Base-by-base conservation (phyloP, 441 rosid genomes). In the Brassica hybrid region DNA sequence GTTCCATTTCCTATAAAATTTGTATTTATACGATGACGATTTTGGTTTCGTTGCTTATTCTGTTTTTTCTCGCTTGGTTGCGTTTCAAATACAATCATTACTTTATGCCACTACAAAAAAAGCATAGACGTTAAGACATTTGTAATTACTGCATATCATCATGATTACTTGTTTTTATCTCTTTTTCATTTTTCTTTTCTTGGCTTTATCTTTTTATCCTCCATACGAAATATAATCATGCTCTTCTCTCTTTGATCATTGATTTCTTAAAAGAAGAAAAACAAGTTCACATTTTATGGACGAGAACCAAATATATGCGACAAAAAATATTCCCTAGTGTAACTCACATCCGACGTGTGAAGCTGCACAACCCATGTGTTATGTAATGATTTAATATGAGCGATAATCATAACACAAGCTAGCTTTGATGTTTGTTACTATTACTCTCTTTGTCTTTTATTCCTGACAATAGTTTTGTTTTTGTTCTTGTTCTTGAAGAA, bases 351-450 rank as follows among this genome's bases (percentile, higher is more conserved):
- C 77, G 77, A 79, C 74, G 74, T 79, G 82, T 73, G 79, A 69
- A 74, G 82, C 82, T 79, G 76, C 79, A 70, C 68, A 72, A 73
- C 82, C 76, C 80, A 75, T 83, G 83, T 32, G 48, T 41, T 41
- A 41, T 41, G 48, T 41, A 41, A 41, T 41, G 48, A 41, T 41
- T 41, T 41, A 41, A 41, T 41, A 41, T 41, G 36, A 32, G 1
- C 36, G 6, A 32, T 32, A 32, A 32, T 32, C 36, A 32, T 32
- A 32, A 32, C 36, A 32, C 36, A 32, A 7, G 36, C 36, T 75
- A 76, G 30, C 80, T 72, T 57, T 70, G 50, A 8, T 79, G 32
- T 34, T 45, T 73, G 27, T 45, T 67, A 63, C 65, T 77, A 73
- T 59, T 72, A 72, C 69, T 34, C 69, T 78, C 50, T 27, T 50